phyloP scores from a whole-genome alignment of 2,329 filamentous ascomycete species.

The Colletotrichum sp. region DNA sequence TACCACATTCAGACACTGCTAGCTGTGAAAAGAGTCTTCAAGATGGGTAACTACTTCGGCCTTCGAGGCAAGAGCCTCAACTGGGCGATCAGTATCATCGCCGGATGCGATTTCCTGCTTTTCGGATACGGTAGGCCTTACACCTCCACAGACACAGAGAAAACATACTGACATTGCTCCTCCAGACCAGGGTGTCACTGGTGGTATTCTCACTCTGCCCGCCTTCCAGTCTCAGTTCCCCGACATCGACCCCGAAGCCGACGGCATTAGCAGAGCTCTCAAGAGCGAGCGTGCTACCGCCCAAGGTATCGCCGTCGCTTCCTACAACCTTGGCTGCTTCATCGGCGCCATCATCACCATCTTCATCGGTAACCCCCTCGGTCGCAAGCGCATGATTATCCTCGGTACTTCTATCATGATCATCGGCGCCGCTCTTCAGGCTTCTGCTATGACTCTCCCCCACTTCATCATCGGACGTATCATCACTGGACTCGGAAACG shows the following conservation, averaged over 20 bases:
- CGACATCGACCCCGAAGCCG: constrained; percentile 25
- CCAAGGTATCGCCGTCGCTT: constrained; percentile 59
- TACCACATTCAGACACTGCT: not conserved
- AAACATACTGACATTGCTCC: constrained; percentile 30
- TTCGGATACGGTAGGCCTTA: constrained; percentile 55
- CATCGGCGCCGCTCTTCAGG: constrained; percentile 49
- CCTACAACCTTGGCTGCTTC: constrained; percentile 66
- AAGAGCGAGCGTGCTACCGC: constrained; percentile 51
- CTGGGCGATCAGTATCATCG: constrained; percentile 72
- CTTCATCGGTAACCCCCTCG: constrained; percentile 39
- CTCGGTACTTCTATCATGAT: constrained; percentile 48
- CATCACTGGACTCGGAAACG: constrained; percentile 42
- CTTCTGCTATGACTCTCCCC: constrained; percentile 47
- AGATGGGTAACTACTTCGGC: constrained; percentile 59
- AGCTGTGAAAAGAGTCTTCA: constrained; percentile 9
- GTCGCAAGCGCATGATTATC: constrained; percentile 46
- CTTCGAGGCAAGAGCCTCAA: constrained; percentile 70
- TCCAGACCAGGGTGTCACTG: constrained; percentile 78
- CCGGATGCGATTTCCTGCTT: constrained; percentile 74
- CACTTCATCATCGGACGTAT: constrained; percentile 63
- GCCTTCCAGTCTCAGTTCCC: constrained; percentile 62
- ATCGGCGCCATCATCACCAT: constrained; percentile 45
- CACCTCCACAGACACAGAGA: not conserved
- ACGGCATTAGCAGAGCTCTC: constrained; percentile 29
- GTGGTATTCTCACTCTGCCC: constrained; percentile 72